Base-by-base conservation (phyloP, 192 early-diverging fungal species). In the Coemansia sp. region DNA sequence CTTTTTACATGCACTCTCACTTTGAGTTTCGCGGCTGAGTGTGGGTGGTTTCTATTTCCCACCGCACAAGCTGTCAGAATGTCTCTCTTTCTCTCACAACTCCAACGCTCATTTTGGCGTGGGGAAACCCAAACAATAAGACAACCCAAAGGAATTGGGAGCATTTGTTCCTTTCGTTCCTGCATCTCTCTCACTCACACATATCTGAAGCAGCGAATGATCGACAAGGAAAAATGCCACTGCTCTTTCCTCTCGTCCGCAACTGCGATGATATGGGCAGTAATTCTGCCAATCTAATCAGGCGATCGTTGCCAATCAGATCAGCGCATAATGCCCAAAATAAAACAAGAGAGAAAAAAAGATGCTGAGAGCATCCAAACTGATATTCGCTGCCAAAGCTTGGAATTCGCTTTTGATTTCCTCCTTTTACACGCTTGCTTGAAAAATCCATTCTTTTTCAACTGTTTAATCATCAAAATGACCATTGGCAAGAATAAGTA, bases 401-500 rank as follows among this genome's bases (percentile, higher is more conserved):
- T 57, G 55, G 55, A 33, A 52, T 40, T 37, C 28, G 35, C n/a
- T 40, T 18, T 51, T 12, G 58, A 46, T 49, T 68, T 68, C 72
- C 68, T 69, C 63, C 67, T 69, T 75, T 75, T 75, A 61, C 66
- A 68, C 66, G 64, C 70, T 72, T 72, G 59, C 62, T 62, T 60
- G 46, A 56, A 71, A 64, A 71, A 64, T 56, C 20, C 25, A 39
- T 63, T 63, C 48, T 57, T 46, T 66, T 74, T 64, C 59, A 62
- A 46, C 58, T 51, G 56, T 59, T 53, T 35, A 35, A 55, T 40
- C 16, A 49, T 42, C 64, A 74, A 48, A 46, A 79, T 85, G 84
- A 89, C 91, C 72, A 86, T 92, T 75, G 91, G 91, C 79, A 92
- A 92, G 86, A 92, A 92, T 81, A 92, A 92, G 87, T 89, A 77